Evolutionary conservation across 2,329 filamentous ascomycete genomes (phyloP).

Genomic region (Hypoxylon sp.): DNA sequence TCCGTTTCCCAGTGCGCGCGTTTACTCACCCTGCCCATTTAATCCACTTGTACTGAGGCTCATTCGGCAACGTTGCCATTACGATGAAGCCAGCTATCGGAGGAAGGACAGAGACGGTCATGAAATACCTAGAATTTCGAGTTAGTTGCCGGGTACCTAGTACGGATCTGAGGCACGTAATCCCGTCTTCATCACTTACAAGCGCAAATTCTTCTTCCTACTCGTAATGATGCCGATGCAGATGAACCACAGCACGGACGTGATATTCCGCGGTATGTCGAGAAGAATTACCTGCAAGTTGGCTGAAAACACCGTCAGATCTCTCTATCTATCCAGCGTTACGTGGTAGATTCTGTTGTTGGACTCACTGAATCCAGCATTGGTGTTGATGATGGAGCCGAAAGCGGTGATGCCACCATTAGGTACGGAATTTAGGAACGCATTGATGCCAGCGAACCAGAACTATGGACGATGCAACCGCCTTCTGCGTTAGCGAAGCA

Average conservation of each 20-base stretch:
- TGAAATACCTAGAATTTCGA: conserved; percentile 52
- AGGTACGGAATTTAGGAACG: conserved; percentile 55
- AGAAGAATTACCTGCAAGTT: conserved; percentile 56
- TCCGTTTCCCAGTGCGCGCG: neutral
- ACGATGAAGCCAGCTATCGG: conserved; percentile 55
- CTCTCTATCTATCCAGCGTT: neutral
- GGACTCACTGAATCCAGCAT: conserved; percentile 54
- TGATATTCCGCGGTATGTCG: conserved; percentile 53
- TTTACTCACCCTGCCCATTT: conserved; percentile 54
- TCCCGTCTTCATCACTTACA: conserved; percentile 42
- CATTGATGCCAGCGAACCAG: conserved; percentile 56
- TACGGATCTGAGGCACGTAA: neutral
- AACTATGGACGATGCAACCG: conserved; percentile 44
- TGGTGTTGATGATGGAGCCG: conserved; percentile 53
- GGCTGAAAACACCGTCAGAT: conserved; percentile 40
- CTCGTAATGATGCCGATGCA: conserved; percentile 53
- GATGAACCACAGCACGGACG: conserved; percentile 55
- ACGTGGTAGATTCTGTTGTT: neutral
- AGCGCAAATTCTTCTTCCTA: conserved; percentile 53
- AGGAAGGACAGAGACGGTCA: conserved; percentile 55
- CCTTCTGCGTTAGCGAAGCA: conserved; percentile 9
- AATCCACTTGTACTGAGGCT: conserved; percentile 53
- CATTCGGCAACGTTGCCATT: conserved; percentile 54
- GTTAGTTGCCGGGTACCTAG: conserved; percentile 10
- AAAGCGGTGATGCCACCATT: conserved; percentile 56